Percentiles rank a stretch among this genome's conserved stretches.
Conservation (phyloP, 495 filamentous ascomycete species). For the Diplogelasinospora grovesii region DNA sequence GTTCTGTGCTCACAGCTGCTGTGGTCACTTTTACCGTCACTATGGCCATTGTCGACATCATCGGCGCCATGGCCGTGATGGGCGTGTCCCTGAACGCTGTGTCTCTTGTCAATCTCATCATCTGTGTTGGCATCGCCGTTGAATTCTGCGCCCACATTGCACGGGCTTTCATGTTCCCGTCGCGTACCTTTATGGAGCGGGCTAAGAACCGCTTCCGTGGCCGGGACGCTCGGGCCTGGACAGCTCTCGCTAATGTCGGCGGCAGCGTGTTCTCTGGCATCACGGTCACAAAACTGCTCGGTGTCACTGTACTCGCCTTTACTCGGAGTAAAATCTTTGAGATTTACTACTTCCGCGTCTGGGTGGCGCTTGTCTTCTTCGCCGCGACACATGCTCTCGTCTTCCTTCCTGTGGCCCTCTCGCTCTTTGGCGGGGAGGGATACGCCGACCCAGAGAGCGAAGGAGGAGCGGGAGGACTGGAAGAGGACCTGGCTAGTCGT, state of each 20-base stretch:
- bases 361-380: slow-evolving; percentile 82
- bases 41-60: slow-evolving; percentile 93
- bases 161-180: slow-evolving; percentile 91
- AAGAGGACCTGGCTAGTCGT: slow-evolving; percentile 64
- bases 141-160: slow-evolving; percentile 98
- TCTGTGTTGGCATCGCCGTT: slow-evolving; percentile 90
- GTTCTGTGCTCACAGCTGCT: slow-evolving; percentile 72
- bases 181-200: slow-evolving; percentile 65
- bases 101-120: slow-evolving; percentile 92
- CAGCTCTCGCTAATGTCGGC: slow-evolving; percentile 87
- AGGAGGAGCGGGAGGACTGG: slow-evolving; percentile 76
- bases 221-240: slow-evolving; percentile 80
- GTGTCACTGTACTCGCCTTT: slow-evolving; percentile 87
- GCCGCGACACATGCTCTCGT: slow-evolving; percentile 86
- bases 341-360: slow-evolving; percentile 97
- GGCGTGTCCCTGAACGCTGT: slow-evolving; percentile 93
- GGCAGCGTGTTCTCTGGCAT: slow-evolving; percentile 93
- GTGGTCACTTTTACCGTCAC: slow-evolving; percentile 78
- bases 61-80: slow-evolving; percentile 86
- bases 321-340: slow-evolving; percentile 98
- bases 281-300: slow-evolving; percentile 88
- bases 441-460: slow-evolving; percentile 80
- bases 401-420: slow-evolving; percentile 85
- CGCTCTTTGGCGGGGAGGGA: slow-evolving; percentile 78
- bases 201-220: slow-evolving; percentile 61